Conservation (phyloP, 345 rosid genomes). For the Punica granatum region DNA sequence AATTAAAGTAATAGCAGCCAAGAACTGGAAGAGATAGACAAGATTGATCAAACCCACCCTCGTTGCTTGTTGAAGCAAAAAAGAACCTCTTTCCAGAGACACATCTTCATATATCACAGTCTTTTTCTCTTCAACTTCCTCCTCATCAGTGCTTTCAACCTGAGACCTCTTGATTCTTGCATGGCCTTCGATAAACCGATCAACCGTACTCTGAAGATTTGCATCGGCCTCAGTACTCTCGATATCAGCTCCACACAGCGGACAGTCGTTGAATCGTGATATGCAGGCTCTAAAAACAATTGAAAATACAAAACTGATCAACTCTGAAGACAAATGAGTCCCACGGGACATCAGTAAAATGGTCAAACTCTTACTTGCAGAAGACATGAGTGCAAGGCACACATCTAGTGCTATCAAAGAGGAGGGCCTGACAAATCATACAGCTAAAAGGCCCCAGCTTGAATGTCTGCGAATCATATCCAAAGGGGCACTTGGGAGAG, state of each 20-base stretch:
- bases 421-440: conserved; percentile 82
- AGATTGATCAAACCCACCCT: conserved; percentile 52
- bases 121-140: conserved; percentile 38
- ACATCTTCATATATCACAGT: conserved; percentile 83
- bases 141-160: conserved; percentile 31
- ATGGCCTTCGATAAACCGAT: conserved; percentile 89
- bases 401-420: conserved; percentile 67
- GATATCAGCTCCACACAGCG: conserved; percentile 92
- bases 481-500: conserved; percentile 84
- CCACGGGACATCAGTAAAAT: background rate
- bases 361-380: conserved; percentile 59
- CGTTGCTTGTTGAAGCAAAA: conserved; percentile 97
- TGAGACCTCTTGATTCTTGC: conserved; percentile 85
- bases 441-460: conserved; percentile 97
- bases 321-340: background rate
- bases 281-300: conserved; percentile 47
- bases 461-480: conserved; percentile 83
- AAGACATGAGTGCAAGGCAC: conserved; percentile 82
- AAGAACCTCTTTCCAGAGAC: conserved; percentile 91
- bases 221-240: conserved; percentile 67
- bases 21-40: background rate
- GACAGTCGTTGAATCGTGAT: conserved; percentile 80
- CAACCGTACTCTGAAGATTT: conserved; percentile 70
- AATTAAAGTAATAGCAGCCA: background rate
- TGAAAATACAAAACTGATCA: background rate